phyloP scores from a whole-genome alignment of 2,329 filamentous ascomycete genomes.

The Claviceps africana region DNA sequence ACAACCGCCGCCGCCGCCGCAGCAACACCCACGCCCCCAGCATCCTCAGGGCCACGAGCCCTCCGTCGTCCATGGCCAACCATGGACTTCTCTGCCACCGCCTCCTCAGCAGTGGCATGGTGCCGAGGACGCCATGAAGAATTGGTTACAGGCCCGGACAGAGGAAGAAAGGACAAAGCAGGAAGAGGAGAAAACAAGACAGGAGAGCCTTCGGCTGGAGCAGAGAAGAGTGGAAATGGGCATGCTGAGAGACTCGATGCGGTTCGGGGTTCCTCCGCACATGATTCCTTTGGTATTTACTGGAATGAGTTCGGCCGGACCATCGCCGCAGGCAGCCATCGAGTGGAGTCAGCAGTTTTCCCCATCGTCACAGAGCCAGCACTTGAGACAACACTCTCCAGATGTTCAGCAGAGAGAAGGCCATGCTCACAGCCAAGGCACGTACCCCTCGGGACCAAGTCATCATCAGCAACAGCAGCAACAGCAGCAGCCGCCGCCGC shows the following conservation, averaged over 20 bases:
- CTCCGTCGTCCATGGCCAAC: slow-evolving; percentile 20
- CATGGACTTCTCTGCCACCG: slow-evolving; percentile 41
- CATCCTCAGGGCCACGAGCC: slow-evolving; percentile 13
- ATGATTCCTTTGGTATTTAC: slow-evolving; percentile 65
- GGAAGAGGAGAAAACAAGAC: slow-evolving; percentile 56
- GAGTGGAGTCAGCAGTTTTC: slow-evolving; percentile 59
- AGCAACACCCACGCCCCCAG: no score
- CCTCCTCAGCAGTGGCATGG: slow-evolving; percentile 53
- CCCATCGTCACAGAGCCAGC: slow-evolving; percentile 33
- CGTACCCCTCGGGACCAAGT: slow-evolving; percentile 25
- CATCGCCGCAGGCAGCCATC: slow-evolving; percentile 43
- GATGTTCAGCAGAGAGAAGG: slow-evolving; percentile 36
- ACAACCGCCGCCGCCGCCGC: slow-evolving; percentile 8
- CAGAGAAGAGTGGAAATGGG: slow-evolving; percentile 59
- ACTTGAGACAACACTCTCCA: slow-evolving; percentile 36
- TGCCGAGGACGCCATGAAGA: slow-evolving; percentile 55
- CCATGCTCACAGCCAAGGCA: slow-evolving; percentile 25
- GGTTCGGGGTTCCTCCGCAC: slow-evolving; percentile 56
- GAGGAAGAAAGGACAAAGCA: slow-evolving; percentile 62
- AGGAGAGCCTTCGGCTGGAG: slow-evolving; percentile 54
- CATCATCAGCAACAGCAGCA: no score
- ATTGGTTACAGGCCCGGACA: slow-evolving; percentile 55
- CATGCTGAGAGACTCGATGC: slow-evolving; percentile 55
- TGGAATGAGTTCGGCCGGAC: slow-evolving; percentile 48
- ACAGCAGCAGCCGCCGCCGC: no score